These are phyloP conservation scores for Turritis glabra DNA, from an alignment of 345 rosid species.

Conservation along the genomic window DNA sequence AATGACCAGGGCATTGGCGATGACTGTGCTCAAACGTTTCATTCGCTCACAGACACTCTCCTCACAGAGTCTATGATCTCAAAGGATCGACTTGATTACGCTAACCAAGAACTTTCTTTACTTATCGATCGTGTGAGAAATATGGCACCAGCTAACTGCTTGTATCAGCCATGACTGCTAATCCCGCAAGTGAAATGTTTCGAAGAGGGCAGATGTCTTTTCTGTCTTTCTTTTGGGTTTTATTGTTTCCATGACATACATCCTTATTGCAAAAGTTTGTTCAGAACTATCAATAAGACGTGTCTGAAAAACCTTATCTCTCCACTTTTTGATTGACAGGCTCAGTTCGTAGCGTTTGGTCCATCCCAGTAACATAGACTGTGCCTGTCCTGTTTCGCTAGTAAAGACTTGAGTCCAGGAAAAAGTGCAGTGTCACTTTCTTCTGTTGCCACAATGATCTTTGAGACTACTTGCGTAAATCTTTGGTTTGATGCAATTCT, in stretches of 20 bases:
- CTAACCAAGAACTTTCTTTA: slow-evolving; percentile 58
- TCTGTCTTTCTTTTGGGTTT: neutral
- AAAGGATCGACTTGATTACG: slow-evolving; percentile 59
- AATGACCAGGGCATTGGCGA: slow-evolving; percentile 49
- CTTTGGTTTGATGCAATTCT: neutral
- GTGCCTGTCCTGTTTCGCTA: neutral
- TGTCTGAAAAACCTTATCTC: neutral
- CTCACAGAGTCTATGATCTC: slow-evolving; percentile 65
- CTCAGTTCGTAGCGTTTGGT: neutral
- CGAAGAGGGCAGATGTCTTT: slow-evolving; percentile 5
- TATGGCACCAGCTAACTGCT: slow-evolving; percentile 40
- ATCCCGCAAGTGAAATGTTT: slow-evolving; percentile 1
- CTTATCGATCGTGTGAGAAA: slow-evolving; percentile 62
- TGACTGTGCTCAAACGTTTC: slow-evolving; percentile 62
- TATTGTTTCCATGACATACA: neutral
- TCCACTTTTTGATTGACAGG: slow-evolving; percentile 30
- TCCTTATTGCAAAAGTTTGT: neutral
- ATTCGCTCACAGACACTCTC: slow-evolving; percentile 65
- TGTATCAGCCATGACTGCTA: slow-evolving; percentile 45
- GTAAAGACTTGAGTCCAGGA: slow-evolving; percentile 3
- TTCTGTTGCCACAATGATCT: neutral
- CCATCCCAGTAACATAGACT: slow-evolving; percentile 23
- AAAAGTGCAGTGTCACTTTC: neutral
- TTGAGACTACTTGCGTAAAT: neutral
- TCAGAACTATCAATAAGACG: neutral